Percentiles rank a stretch among this genome's conserved stretches.
phyloP scores from a whole-genome alignment of 2,329 filamentous ascomycete genomes.

The Alternaria sp. region DNA sequence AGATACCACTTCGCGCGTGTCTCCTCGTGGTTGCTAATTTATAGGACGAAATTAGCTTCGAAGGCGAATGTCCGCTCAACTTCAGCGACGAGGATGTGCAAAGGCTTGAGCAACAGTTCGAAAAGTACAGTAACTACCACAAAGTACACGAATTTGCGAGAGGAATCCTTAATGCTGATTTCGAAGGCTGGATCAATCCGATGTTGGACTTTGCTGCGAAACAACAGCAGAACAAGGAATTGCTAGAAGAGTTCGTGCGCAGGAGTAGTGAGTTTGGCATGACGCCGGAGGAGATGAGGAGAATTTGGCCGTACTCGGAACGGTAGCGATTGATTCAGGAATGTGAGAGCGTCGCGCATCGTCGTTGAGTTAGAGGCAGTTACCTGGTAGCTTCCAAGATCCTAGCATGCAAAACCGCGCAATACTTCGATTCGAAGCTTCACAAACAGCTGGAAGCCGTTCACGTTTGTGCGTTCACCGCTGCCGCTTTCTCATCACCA shows the following conservation, averaged over 20 bases:
- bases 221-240: constrained; percentile 30
- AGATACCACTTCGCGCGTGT: constrained; percentile 42
- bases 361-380: not conserved
- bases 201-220: constrained; percentile 31
- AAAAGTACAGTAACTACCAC: constrained; percentile 39
- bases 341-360: not conserved
- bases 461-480: not conserved
- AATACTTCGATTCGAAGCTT: not conserved
- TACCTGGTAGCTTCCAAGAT: not conserved
- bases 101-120: constrained; percentile 36
- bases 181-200: constrained; percentile 46
- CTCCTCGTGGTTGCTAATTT: constrained; percentile 39
- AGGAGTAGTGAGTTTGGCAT: constrained; percentile 19
- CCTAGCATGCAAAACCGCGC: not conserved
- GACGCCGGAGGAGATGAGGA: constrained; percentile 18
- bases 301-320: constrained; percentile 19
- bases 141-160: constrained; percentile 33
- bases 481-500: not conserved
- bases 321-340: rapidly evolving
- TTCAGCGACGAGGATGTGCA: constrained; percentile 38
- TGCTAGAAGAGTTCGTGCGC: constrained; percentile 24
- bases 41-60: constrained; percentile 35
- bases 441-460: not conserved
- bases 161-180: constrained; percentile 41
- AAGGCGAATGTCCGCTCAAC: constrained; percentile 32